phyloP scores from a whole-genome alignment of 78 protist genomes.

The Dictyostelium purpureum region DNA sequence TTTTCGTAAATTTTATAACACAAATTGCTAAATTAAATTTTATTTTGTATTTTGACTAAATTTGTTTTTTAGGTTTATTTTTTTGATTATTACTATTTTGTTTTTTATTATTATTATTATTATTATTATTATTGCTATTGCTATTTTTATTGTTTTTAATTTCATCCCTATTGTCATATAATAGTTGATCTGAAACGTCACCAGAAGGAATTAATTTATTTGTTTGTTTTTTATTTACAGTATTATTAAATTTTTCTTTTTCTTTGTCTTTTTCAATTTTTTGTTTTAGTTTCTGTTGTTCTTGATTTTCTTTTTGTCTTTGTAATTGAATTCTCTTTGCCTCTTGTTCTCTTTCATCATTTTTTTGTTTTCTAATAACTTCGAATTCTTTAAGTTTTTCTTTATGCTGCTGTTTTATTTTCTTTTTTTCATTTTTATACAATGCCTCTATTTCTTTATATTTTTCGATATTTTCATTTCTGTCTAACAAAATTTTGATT shows the following conservation, averaged over 20 bases:
- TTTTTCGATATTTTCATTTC: not conserved
- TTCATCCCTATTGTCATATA: conserved; percentile 21
- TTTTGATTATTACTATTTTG: too few relatives aligned
- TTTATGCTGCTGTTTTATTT: not conserved
- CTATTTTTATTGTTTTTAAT: not conserved
- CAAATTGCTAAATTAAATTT: too few relatives aligned
- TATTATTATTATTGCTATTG: not conserved
- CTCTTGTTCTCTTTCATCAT: not conserved
- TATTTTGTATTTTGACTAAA: too few relatives aligned
- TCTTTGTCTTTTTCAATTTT: not conserved
- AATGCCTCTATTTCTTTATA: not conserved
- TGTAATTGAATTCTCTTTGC: not conserved
- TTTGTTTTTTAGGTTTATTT: too few relatives aligned
- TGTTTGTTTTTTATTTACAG: not conserved
- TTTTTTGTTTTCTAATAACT: not conserved
- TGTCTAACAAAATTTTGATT: not conserved
- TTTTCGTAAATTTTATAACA: too few relatives aligned
- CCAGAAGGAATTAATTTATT: too few relatives aligned
- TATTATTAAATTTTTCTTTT: not conserved
- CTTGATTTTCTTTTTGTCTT: not conserved
- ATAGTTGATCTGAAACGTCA: conserved; percentile 49
- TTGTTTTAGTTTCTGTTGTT: not conserved
- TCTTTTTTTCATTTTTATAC: conserved; percentile 1
- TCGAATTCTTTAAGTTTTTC: not conserved
- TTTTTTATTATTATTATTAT: too few relatives aligned